Evolutionary conservation across 1,139 yeast species (phyloP).

Genomic region (Sporopachydermia cereana): DNA sequence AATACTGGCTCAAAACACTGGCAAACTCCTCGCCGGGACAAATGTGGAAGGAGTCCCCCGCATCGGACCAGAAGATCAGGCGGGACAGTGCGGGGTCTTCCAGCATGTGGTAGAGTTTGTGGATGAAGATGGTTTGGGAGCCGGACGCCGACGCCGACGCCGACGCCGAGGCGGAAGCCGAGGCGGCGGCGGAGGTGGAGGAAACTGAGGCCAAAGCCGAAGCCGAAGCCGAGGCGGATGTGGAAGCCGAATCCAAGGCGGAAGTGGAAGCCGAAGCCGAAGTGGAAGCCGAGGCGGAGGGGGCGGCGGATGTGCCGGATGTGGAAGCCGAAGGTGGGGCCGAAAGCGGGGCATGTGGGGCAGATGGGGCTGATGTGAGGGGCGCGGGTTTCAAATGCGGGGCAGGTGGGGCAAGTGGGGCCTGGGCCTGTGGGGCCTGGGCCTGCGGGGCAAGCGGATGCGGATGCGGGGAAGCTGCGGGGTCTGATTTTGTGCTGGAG

Average conservation of each 20-base stretch:
- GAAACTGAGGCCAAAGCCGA: neutral
- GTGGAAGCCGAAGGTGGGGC: too few relatives aligned
- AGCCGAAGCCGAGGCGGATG: neutral
- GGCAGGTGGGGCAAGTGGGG: too few relatives aligned
- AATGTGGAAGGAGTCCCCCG: slow-evolving; percentile 33
- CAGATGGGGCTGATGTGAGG: too few relatives aligned
- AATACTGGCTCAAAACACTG: slow-evolving; percentile 43
- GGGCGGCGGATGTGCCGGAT: too few relatives aligned
- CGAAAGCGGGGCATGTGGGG: too few relatives aligned
- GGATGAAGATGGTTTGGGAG: slow-evolving; percentile 45
- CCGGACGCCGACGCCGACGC: slow-evolving; percentile 23
- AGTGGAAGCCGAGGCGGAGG: too few relatives aligned
- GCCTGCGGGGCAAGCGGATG: too few relatives aligned
- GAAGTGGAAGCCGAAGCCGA: neutral
- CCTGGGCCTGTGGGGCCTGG: too few relatives aligned
- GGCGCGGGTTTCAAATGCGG: too few relatives aligned
- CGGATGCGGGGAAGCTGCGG: too few relatives aligned
- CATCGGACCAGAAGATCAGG: slow-evolving; percentile 71
- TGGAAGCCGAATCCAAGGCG: neutral
- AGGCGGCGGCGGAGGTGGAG: slow-evolving; percentile 9
- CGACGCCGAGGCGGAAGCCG: slow-evolving; percentile 13
- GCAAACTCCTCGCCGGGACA: slow-evolving; percentile 32
- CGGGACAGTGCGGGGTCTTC: slow-evolving; percentile 38
- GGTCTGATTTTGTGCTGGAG: neutral
- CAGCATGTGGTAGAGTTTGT: slow-evolving; percentile 49